These are phyloP conservation scores for Pholiota microspora DNA, from an alignment of 768 basidiomycete genomes.

Conservation along the genomic window DNA sequence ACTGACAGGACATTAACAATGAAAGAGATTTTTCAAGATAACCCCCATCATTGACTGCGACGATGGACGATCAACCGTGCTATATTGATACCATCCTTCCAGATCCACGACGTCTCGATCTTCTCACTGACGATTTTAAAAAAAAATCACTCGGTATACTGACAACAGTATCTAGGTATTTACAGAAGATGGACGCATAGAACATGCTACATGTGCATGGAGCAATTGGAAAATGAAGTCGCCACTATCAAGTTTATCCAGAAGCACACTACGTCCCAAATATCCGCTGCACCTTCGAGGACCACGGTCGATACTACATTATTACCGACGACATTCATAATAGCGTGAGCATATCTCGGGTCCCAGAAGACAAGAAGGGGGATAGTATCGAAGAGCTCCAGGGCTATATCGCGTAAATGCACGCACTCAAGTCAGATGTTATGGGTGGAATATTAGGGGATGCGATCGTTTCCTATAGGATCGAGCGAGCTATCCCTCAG, in stretches of 20 bases:
- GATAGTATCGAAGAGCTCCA: neutral
- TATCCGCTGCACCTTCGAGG: neutral
- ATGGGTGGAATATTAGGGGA: neutral
- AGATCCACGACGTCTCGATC: constrained; percentile 4
- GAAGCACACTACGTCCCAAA: neutral
- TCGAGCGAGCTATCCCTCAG: neutral
- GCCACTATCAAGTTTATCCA: neutral
- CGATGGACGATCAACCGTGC: neutral
- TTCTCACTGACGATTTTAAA: neutral
- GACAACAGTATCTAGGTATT: no score
- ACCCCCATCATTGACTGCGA: no score
- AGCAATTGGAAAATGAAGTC: neutral
- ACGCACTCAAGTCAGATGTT: neutral
- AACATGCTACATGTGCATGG: neutral
- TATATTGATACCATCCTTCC: constrained; percentile 5
- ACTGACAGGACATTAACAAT: no score
- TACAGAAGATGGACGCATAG: no score
- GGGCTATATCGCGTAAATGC: neutral
- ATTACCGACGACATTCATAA: neutral
- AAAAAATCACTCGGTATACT: neutral
- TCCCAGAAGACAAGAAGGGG: neutral
- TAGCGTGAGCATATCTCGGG: neutral
- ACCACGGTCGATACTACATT: neutral
- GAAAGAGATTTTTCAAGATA: no score
- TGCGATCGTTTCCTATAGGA: neutral